phyloP scores from a whole-genome alignment of 129 eudicot genomes.

The Helichrysum umbraculigerum region DNA sequence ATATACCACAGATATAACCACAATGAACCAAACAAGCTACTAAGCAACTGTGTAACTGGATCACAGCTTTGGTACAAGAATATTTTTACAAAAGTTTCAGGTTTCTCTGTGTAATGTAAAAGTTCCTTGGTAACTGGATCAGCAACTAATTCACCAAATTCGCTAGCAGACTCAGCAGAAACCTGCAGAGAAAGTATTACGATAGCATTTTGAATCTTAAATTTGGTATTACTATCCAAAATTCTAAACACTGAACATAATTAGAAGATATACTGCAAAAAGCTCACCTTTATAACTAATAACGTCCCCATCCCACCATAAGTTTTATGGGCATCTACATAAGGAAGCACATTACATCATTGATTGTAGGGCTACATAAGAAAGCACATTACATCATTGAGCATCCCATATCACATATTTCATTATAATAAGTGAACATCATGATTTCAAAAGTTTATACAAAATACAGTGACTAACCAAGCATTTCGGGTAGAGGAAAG shows the following conservation, averaged over 20 bases:
- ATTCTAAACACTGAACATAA: background rate
- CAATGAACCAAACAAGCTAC: slow-evolving; percentile 12
- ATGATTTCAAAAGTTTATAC: background rate
- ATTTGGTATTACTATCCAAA: background rate
- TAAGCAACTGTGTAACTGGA: slow-evolving; percentile 9
- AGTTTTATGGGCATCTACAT: slow-evolving; percentile 74
- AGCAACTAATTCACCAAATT: slow-evolving; percentile 95
- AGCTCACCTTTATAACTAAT: slow-evolving; percentile 75
- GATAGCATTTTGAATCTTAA: slow-evolving; percentile 9
- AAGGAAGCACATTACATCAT: too few species aligned
- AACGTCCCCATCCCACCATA: slow-evolving; percentile 92
- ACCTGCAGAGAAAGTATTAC: slow-evolving; percentile 51
- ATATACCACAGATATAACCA: slow-evolving; percentile 19
- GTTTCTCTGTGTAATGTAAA: slow-evolving; percentile 97
- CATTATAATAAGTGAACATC: background rate
- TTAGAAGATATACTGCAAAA: slow-evolving; percentile 5
- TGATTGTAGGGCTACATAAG: too few species aligned
- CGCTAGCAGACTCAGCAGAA: slow-evolving; percentile 91
- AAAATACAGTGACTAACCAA: slow-evolving; percentile 53
- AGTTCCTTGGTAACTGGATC: slow-evolving; percentile 91
- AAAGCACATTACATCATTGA: slow-evolving; percentile 7
- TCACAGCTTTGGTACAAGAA: background rate
- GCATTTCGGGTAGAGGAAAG: slow-evolving; percentile 87
- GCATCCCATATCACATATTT: background rate
- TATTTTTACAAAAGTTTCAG: slow-evolving; percentile 90